phyloP scores from a whole-genome alignment of 768 basidiomycete species.

The Kwoniella sp. region DNA sequence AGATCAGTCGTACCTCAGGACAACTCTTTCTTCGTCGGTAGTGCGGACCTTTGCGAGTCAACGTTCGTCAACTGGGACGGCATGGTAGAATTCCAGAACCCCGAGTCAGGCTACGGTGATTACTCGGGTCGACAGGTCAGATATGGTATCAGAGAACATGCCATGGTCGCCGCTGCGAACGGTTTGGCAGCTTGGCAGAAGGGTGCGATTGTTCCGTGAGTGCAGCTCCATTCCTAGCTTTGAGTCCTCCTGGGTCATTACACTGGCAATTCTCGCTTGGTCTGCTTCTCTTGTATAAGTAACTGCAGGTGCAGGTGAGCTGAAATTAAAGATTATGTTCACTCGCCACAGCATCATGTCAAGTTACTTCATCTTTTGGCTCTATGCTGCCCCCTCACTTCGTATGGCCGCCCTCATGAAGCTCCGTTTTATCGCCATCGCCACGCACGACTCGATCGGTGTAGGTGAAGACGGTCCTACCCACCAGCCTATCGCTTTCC shows the following conservation, averaged over 20 bases:
- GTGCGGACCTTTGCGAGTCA: constrained; percentile 51
- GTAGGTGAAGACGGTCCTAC: constrained; percentile 55
- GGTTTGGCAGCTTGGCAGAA: constrained; percentile 54
- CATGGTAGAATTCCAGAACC: constrained; percentile 52
- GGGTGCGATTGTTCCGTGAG: constrained; percentile 54
- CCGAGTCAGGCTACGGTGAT: constrained; percentile 48
- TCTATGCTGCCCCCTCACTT: constrained; percentile 53
- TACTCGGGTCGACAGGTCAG: constrained; percentile 52
- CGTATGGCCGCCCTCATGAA: constrained; percentile 52
- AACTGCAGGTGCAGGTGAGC: too few species aligned
- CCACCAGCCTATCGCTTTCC: constrained; percentile 51
- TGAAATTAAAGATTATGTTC: too few species aligned
- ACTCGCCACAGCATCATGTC: constrained; percentile 52
- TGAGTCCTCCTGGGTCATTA: not conserved
- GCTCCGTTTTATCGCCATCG: constrained; percentile 54
- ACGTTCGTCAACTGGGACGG: constrained; percentile 51
- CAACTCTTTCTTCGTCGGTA: constrained; percentile 43
- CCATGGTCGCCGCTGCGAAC: constrained; percentile 52
- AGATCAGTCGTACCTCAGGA: constrained; percentile 40
- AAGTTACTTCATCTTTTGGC: constrained; percentile 56
- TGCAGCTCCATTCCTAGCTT: too few species aligned
- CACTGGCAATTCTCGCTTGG: too few species aligned
- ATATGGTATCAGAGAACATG: constrained; percentile 54
- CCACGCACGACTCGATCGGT: constrained; percentile 54
- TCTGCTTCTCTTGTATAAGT: too few species aligned